Evolutionary conservation across 2,329 filamentous ascomycete species (phyloP).

Genomic region (Exophiala phaeomuriformis): DNA sequence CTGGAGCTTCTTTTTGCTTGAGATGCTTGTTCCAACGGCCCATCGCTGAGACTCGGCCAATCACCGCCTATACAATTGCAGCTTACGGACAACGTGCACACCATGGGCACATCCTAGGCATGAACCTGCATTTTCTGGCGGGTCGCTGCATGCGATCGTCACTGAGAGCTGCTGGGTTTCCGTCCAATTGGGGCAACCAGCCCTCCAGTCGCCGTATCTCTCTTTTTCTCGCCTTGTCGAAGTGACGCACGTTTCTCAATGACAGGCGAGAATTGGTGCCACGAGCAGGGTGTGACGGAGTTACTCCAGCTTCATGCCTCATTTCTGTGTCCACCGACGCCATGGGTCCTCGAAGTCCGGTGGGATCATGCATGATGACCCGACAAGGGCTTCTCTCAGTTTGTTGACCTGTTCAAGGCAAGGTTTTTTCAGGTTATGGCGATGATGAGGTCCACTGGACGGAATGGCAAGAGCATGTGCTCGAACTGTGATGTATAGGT

Average conservation of each 20-base stretch:
- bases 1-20: neutral
- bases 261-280: conserved; percentile 1
- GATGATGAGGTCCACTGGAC: neutral
- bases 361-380: neutral
- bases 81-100: conserved; percentile 2
- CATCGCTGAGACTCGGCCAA: neutral
- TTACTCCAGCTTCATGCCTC: too few species aligned
- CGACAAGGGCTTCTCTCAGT: neutral
- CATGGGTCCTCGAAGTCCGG: too few species aligned
- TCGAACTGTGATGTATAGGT: neutral
- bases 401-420: neutral
- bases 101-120: neutral
- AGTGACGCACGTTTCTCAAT: conserved; percentile 7
- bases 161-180: conserved; percentile 1
- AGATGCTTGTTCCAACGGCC: neutral
- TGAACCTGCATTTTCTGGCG: neutral
- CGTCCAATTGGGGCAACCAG: neutral
- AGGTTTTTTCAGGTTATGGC: neutral
- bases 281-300: neutral
- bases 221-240: neutral
- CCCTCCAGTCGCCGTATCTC: neutral
- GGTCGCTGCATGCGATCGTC: neutral
- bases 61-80: neutral
- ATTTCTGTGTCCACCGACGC: too few species aligned
- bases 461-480: neutral